phyloP scores from a whole-genome alignment of 2,329 filamentous ascomycete species.

The Trichoderma harzianum region DNA sequence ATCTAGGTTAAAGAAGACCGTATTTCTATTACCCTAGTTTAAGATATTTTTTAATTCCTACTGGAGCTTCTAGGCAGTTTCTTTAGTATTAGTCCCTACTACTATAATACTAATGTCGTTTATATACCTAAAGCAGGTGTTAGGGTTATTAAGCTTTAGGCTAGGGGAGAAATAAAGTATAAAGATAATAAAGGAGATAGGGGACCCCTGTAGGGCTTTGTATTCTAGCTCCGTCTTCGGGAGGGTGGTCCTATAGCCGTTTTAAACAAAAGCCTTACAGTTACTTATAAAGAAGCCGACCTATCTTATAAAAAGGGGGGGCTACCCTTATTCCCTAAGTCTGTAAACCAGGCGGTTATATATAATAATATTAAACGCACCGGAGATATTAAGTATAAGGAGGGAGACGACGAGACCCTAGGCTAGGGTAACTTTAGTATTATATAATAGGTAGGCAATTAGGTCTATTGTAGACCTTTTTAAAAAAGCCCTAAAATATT shows the following conservation, averaged over 20 bases:
- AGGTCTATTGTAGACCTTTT: background rate
- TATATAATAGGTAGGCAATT: background rate
- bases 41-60: too few relatives aligned
- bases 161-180: background rate
- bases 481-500: background rate
- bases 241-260: background rate
- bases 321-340: background rate
- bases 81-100: too few relatives aligned
- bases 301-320: background rate
- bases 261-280: background rate
- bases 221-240: background rate
- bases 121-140: background rate
- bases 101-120: background rate
- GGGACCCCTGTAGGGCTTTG: background rate
- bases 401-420: background rate
- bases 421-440: background rate
- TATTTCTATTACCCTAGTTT: too few relatives aligned
- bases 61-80: background rate
- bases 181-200: background rate
- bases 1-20: too few relatives aligned
- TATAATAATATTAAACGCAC: background rate
- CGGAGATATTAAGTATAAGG: background rate
- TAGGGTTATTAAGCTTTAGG: background rate
- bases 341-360: background rate
- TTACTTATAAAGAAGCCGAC: background rate